Evolutionary conservation across 306 rosid genomes (phyloP).

Genomic region (Quercus aquifolioides): DNA sequence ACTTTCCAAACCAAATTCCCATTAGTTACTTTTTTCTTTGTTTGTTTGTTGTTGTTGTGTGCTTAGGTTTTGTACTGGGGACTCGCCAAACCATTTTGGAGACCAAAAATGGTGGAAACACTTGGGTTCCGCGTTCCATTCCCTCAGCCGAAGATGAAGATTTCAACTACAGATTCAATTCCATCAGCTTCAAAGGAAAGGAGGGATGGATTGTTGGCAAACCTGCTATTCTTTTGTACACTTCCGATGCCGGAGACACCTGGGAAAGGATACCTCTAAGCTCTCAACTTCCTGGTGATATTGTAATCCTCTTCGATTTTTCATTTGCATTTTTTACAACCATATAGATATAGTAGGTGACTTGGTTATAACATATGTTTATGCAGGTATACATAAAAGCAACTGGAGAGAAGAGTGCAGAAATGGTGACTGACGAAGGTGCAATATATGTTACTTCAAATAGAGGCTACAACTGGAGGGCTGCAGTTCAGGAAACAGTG

Average conservation of each 20-base stretch:
- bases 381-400: constrained; percentile 91
- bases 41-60: neutral
- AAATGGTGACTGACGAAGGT: constrained; percentile 98
- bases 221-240: constrained; percentile 82
- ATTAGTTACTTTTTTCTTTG: neutral
- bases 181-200: constrained; percentile 87
- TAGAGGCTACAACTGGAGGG: constrained; percentile 93
- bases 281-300: constrained; percentile 87
- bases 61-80: constrained; percentile 70
- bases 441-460: constrained; percentile 90
- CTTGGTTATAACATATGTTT: constrained; percentile 5
- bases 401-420: constrained; percentile 88
- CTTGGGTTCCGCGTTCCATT: constrained; percentile 86
- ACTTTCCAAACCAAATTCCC: too few relatives aligned
- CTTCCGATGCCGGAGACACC: constrained; percentile 82
- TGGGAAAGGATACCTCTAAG: constrained; percentile 96
- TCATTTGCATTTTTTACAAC: neutral
- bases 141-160: constrained; percentile 97
- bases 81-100: constrained; percentile 88
- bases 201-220: constrained; percentile 98
- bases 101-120: constrained; percentile 89
- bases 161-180: constrained; percentile 85
- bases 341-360: neutral
- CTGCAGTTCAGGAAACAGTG: constrained; percentile 96
- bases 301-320: constrained; percentile 35